Conservation (phyloP, 805 yeast genomes). For the Monosporozyma solicola region DNA sequence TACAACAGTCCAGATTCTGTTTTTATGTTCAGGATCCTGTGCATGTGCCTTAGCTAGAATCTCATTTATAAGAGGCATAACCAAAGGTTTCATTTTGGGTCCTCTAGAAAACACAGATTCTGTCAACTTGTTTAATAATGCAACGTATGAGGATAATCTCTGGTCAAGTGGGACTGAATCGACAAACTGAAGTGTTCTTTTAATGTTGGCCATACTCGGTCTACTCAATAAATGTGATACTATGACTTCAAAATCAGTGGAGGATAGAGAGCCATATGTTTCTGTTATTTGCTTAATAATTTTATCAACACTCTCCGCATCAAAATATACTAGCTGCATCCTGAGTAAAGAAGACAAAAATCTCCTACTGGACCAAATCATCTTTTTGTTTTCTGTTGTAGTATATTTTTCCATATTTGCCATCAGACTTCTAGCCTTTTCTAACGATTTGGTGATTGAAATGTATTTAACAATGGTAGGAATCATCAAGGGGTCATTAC, state of each 20-base stretch:
- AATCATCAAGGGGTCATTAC: constrained; percentile 20
- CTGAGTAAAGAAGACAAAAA: constrained; percentile 17
- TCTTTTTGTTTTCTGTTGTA: constrained; percentile 10
- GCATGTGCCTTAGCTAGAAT: constrained; percentile 16
- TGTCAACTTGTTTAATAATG: constrained; percentile 14
- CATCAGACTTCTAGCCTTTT: constrained; percentile 15
- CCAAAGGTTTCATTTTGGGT: constrained; percentile 4
- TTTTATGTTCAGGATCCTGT: constrained; percentile 15
- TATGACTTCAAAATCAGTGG: constrained; percentile 17
- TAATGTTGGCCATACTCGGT: constrained; percentile 11
- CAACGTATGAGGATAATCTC: constrained; percentile 12
- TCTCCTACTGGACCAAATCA: constrained; percentile 15
- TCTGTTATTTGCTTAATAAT: constrained; percentile 17
- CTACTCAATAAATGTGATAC: constrained; percentile 13
- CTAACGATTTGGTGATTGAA: constrained; percentile 9
- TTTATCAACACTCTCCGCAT: constrained; percentile 22
- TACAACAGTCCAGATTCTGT: constrained; percentile 18
- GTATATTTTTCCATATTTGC: constrained; percentile 14
- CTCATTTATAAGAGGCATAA: constrained; percentile 8
- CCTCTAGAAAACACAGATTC: constrained; percentile 10
- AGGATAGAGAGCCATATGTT: constrained; percentile 13
- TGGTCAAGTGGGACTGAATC: constrained; percentile 11
- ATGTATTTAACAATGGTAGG: constrained; percentile 19
- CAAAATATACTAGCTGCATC: constrained; percentile 23
- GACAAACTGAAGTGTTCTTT: constrained; percentile 16